Evolutionary conservation across 2,329 filamentous ascomycete species (phyloP), one percentile per base, ranked within the genome.

Genomic region (Aspergillus puulaauensis): DNA sequence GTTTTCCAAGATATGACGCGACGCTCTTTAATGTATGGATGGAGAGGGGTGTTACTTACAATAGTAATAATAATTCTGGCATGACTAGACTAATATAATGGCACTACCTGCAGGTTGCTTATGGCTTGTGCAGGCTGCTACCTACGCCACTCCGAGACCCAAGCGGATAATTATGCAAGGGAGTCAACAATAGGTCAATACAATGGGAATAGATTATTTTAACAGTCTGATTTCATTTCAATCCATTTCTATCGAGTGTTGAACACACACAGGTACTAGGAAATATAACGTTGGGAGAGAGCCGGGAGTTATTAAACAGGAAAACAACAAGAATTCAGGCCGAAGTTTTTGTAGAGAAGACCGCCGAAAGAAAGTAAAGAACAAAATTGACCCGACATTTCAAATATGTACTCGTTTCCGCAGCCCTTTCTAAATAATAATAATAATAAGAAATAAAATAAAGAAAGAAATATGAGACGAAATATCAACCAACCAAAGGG

Each of bases 321-420:
- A 14, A 40, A 54, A 15, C 45, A 47, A 33, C 7, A 19, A 47
- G 24, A 24, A 46, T 21, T 17, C 31, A 35, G 45, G 31, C 27
- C 15, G 35, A 35, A 24, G 19, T 27, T 39, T 41, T 27, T 3
- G 21, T 35, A 19, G 35, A 40, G 17, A 46, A 37, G 31, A 19
- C 41, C 51, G 31, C 51, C 51, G 44, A 54, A 35, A 52, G 11
- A 35, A 31, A 24, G 9, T 5, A 33, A 31, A 37, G 31, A 33
- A 52, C 27, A 11, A 52, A 27, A 44, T 45, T 44, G 50, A 35
- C 15, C 27, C 14, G 23, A 45, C 15, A 41, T 52, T 37, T 24
- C 35, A 27, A 44, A 45, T 52, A 52, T 52, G 24, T 52, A 52
- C 50, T 43, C 50, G 31, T 40, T 35, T 43, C 14, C 23, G 45